Conservation (phyloP, 2,329 filamentous ascomycete genomes). For the Monascus ruber region DNA sequence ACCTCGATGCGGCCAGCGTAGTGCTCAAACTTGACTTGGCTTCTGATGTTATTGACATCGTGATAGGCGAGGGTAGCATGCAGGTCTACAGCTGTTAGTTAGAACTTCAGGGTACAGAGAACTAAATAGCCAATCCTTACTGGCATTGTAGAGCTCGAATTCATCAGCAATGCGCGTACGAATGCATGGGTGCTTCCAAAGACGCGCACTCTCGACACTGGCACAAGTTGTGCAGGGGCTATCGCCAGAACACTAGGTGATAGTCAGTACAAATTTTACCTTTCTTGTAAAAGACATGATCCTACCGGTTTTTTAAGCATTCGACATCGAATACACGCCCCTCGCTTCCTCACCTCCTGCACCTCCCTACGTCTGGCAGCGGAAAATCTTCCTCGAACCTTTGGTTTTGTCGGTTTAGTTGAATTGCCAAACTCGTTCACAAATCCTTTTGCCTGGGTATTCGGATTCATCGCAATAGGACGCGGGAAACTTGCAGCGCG, state of each 20-base stretch:
- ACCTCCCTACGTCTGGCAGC: slow-evolving; percentile 48
- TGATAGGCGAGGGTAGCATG: slow-evolving; percentile 43
- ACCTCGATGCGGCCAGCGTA: slow-evolving; percentile 44
- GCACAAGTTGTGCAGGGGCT: slow-evolving; percentile 49
- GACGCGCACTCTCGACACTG: slow-evolving; percentile 47
- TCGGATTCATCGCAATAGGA: slow-evolving; percentile 33
- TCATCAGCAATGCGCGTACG: slow-evolving; percentile 48
- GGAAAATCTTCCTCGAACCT: slow-evolving; percentile 46
- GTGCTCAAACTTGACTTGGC: slow-evolving; percentile 37
- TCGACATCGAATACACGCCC: slow-evolving; percentile 51
- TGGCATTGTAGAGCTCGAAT: slow-evolving; percentile 46
- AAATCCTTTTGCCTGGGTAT: slow-evolving; percentile 27
- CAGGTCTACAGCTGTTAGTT: slow-evolving; percentile 26
- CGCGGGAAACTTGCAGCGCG: slow-evolving; percentile 29
- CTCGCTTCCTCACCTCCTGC: slow-evolving; percentile 47
- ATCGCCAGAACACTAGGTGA: slow-evolving; percentile 43
- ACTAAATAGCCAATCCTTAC: slow-evolving; percentile 15
- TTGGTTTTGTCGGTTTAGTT: slow-evolving; percentile 32
- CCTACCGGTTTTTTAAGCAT: slow-evolving; percentile 51
- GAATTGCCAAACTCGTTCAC: slow-evolving; percentile 30
- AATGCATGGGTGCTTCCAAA: slow-evolving; percentile 52
- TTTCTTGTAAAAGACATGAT: not conserved
- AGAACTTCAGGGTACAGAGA: not conserved
- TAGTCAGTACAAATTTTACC: not conserved
- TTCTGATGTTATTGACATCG: slow-evolving; percentile 38